phyloP scores from a whole-genome alignment of 805 yeast species.

The Kluyveromyces lactis region DNA sequence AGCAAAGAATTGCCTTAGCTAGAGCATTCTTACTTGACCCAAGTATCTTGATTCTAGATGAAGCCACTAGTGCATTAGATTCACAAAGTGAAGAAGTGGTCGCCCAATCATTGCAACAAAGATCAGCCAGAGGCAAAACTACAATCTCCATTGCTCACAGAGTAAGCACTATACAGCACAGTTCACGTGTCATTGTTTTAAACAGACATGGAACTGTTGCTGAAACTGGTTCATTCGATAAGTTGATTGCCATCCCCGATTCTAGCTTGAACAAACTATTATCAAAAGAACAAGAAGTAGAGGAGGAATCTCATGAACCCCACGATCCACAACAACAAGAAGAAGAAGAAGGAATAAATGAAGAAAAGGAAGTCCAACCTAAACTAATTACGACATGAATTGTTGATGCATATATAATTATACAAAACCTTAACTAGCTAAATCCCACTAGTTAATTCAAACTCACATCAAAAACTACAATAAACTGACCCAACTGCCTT shows the following conservation, averaged over 20 bases:
- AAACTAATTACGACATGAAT: too few relatives aligned
- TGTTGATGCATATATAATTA: too few relatives aligned
- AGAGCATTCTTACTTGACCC: slow-evolving; percentile 78
- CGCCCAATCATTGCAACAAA: slow-evolving; percentile 54
- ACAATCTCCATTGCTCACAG: slow-evolving; percentile 89
- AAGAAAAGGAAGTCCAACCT: too few relatives aligned
- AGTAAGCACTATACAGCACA: slow-evolving; percentile 75
- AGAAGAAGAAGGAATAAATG: too few relatives aligned
- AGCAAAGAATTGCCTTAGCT: slow-evolving; percentile 87
- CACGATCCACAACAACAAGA: too few relatives aligned
- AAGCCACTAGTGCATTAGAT: slow-evolving; percentile 91
- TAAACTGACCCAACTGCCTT: too few relatives aligned
- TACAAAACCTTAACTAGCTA: too few relatives aligned
- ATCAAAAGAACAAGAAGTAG: slow-evolving; percentile 23
- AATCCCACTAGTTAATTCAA: too few relatives aligned
- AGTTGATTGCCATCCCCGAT: slow-evolving; percentile 35
- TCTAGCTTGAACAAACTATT: slow-evolving; percentile 31
- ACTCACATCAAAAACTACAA: too few relatives aligned
- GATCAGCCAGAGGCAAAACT: slow-evolving; percentile 53
- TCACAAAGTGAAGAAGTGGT: slow-evolving; percentile 82
- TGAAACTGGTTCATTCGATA: slow-evolving; percentile 57
- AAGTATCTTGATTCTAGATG: slow-evolving; percentile 75
- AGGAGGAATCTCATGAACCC: not conserved
- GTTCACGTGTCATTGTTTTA: slow-evolving; percentile 73
- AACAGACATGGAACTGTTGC: slow-evolving; percentile 66